These are phyloP conservation scores for Syzygium aromaticum DNA, from an alignment of 345 rosid genomes.

Conservation along the genomic window DNA sequence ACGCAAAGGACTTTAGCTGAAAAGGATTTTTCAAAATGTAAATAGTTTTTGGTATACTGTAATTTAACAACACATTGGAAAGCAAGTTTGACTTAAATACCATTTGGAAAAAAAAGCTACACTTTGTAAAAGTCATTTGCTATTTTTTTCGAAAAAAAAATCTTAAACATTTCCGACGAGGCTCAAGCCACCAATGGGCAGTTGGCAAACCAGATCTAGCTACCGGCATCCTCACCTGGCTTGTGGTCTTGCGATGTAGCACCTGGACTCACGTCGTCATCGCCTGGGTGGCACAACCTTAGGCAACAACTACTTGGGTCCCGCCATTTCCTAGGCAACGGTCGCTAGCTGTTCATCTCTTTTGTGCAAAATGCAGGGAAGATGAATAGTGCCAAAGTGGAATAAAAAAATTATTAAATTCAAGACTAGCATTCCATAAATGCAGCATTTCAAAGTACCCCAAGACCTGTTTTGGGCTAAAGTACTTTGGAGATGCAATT, in stretches of 20 bases:
- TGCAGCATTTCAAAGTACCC: not conserved
- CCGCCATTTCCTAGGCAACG: fast-evolving
- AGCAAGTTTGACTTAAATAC: not conserved
- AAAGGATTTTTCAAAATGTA: not conserved
- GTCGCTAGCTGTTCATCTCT: fast-evolving
- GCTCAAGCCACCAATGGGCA: fast-evolving
- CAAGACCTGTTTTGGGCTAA: not conserved
- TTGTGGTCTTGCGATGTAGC: not conserved
- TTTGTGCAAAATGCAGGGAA: not conserved
- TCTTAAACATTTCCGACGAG: fast-evolving
- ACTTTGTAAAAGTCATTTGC: not conserved
- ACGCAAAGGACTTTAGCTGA: no score
- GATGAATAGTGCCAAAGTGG: not conserved
- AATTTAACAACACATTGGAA: not conserved
- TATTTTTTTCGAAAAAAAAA: no score
- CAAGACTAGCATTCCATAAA: not conserved
- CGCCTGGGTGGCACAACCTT: no score
- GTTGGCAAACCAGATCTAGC: not conserved
- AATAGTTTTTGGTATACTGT: not conserved
- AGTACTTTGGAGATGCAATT: not conserved
- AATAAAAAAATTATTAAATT: no score
- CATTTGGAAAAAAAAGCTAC: not conserved
- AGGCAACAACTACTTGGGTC: no score
- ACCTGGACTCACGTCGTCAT: no score
- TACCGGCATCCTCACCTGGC: not conserved